phyloP scores from a whole-genome alignment of 1,284 basidiomycete species.

The Cryptococcus sp. region DNA sequence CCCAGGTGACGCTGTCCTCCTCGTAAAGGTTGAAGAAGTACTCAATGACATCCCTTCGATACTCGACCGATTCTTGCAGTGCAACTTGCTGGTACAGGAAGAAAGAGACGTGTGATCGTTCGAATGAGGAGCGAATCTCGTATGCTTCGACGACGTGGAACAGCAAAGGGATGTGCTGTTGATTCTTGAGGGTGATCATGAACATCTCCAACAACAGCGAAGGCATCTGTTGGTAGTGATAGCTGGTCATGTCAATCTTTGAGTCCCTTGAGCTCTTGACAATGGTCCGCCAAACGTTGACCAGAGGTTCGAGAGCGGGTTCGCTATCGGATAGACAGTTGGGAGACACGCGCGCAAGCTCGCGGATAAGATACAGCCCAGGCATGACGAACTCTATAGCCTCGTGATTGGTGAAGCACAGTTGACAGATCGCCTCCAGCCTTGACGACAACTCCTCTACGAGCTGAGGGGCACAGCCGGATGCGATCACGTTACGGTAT shows the following conservation, averaged over 20 bases:
- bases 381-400: constrained; percentile 64
- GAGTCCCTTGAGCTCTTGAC: constrained; percentile 42
- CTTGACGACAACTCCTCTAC: constrained; percentile 71
- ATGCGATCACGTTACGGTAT: constrained; percentile 75
- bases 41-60: constrained; percentile 78
- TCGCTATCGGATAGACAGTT: constrained; percentile 67
- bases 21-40: constrained; percentile 86
- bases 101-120: constrained; percentile 76
- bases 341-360: constrained; percentile 69
- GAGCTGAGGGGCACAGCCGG: constrained; percentile 73
- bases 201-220: constrained; percentile 74
- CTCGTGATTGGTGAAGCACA: constrained; percentile 61
- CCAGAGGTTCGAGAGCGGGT: constrained; percentile 67
- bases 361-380: constrained; percentile 73
- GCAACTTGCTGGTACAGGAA: constrained; percentile 90
- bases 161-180: constrained; percentile 80
- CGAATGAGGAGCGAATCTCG: constrained; percentile 77
- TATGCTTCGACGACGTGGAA: constrained; percentile 87
- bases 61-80: constrained; percentile 58
- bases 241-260: constrained; percentile 52
- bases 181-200: constrained; percentile 62
- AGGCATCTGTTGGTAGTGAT: constrained; percentile 66
- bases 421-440: constrained; percentile 64
- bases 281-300: constrained; percentile 69
- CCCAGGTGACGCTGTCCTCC: constrained; percentile 66